A percentile compares a stretch with the other conserved stretches of the same genome.
phyloP scores from a whole-genome alignment of 495 filamentous ascomycete species.

The Penicilliopsis zonata region DNA sequence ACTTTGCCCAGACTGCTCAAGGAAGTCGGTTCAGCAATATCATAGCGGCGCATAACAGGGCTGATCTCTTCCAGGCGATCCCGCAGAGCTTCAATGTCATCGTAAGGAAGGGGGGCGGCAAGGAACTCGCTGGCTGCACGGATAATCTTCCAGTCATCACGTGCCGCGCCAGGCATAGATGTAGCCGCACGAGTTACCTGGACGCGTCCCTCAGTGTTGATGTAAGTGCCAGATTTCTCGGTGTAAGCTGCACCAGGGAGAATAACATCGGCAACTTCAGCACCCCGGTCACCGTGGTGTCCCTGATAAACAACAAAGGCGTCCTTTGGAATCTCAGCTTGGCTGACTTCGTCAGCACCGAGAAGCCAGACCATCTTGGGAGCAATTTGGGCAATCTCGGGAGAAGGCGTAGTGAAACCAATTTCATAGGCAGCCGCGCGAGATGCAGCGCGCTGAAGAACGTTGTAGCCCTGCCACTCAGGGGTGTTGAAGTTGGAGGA shows the following conservation, averaged over 20 bases:
- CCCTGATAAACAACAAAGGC: constrained; percentile 97
- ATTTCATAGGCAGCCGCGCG: constrained; percentile 88
- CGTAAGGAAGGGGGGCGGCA: constrained; percentile 78
- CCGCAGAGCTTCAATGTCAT: constrained; percentile 74
- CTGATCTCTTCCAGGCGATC: constrained; percentile 94
- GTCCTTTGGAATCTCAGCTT: constrained; percentile 75
- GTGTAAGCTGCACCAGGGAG: constrained; percentile 92
- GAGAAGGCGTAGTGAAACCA: constrained; percentile 77
- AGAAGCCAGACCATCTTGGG: constrained; percentile 96
- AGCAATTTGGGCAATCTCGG: constrained; percentile 61
- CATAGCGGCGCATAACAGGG: constrained; percentile 78
- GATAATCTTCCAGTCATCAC: constrained; percentile 98
- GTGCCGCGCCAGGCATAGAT: constrained; percentile 70
- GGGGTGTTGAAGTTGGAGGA: constrained; percentile 72
- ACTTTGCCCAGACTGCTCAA: constrained; percentile 67
- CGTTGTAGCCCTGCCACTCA: constrained; percentile 96
- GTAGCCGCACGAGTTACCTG: constrained; percentile 87
- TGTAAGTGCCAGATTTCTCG: constrained; percentile 91
- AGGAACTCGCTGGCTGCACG: constrained; percentile 85
- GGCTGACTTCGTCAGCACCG: constrained; percentile 80
- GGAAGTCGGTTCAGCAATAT: constrained; percentile 70
- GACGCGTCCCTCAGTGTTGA: constrained; percentile 94
- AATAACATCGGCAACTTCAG: constrained; percentile 85
- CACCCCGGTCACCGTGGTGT: constrained; percentile 90
- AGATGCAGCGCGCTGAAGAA: constrained; percentile 87